These are phyloP conservation scores for Chaetoscypha palmicola DNA, from an alignment of 2,329 filamentous ascomycete species.

Conservation along the genomic window DNA sequence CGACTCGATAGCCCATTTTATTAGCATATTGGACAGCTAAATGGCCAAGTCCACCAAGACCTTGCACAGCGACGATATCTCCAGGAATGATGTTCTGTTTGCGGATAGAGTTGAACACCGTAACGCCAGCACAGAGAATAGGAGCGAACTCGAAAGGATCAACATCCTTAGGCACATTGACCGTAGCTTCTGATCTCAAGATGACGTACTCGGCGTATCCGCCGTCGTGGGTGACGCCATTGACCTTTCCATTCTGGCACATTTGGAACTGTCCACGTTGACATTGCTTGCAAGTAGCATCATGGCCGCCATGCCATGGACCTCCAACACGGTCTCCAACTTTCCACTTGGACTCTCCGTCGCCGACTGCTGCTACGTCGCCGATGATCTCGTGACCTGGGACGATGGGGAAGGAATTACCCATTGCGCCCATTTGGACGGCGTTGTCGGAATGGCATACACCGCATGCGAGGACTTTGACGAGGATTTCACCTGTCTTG, in stretches of 20 bases:
- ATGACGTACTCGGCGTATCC: slow-evolving; percentile 61
- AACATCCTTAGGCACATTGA: slow-evolving; percentile 46
- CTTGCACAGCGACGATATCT: slow-evolving; percentile 53
- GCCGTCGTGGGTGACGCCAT: slow-evolving; percentile 59
- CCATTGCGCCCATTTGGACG: slow-evolving; percentile 43
- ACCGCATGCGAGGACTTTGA: slow-evolving; percentile 66
- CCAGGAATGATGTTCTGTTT: slow-evolving; percentile 47
- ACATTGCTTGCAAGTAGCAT: slow-evolving; percentile 55
- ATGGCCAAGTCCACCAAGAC: slow-evolving; percentile 70
- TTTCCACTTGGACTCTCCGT: slow-evolving; percentile 49
- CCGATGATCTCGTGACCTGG: slow-evolving; percentile 70
- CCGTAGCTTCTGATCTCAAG: slow-evolving; percentile 53
- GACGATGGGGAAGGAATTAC: slow-evolving; percentile 51
- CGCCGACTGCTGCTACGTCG: slow-evolving; percentile 54
- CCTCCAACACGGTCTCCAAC: slow-evolving; percentile 62
- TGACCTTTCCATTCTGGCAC: slow-evolving; percentile 55
- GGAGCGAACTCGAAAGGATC: slow-evolving; percentile 49
- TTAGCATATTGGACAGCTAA: slow-evolving; percentile 68
- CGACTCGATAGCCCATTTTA: slow-evolving; percentile 69
- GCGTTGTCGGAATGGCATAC: slow-evolving; percentile 58
- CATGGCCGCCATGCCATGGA: slow-evolving; percentile 59
- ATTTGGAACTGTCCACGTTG: slow-evolving; percentile 59
- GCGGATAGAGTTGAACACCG: slow-evolving; percentile 53
- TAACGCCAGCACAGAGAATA: slow-evolving; percentile 59
- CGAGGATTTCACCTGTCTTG: slow-evolving; percentile 51